These are phyloP conservation scores for Meyerozyma carpophila DNA, from an alignment of 1,139 yeast species.

Conservation along the genomic window DNA sequence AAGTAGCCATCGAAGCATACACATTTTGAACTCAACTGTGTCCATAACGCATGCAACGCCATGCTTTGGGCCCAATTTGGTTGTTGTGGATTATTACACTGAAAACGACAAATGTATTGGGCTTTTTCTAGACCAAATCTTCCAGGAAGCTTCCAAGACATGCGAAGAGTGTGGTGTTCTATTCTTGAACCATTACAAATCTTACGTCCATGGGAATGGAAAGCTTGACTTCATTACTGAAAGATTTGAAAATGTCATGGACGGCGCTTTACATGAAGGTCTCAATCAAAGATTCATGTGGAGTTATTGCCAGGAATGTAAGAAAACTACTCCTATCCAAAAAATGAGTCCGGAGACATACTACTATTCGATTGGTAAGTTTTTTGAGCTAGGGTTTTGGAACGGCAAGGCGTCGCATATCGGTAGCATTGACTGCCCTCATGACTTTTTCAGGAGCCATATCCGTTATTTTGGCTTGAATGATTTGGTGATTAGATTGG, in stretches of 20 bases:
- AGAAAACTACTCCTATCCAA: conserved; percentile 67
- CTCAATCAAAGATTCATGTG: conserved; percentile 65
- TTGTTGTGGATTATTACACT: conserved; percentile 81
- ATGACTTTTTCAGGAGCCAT: conserved; percentile 76
- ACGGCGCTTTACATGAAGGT: conserved; percentile 49
- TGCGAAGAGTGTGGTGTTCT: conserved; percentile 83
- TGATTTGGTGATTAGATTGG: conserved; percentile 74
- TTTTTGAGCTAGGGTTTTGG: conserved; percentile 82
- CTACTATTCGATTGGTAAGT: conserved; percentile 90
- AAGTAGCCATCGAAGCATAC: conserved; percentile 65
- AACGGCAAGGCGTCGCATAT: conserved; percentile 36
- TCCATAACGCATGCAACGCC: conserved; percentile 86
- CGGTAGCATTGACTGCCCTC: conserved; percentile 54
- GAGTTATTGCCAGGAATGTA: conserved; percentile 86
- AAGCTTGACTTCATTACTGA: conserved; percentile 76
- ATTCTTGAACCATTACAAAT: conserved; percentile 70
- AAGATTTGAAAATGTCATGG: conserved; percentile 46
- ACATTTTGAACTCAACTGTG: conserved; percentile 75
- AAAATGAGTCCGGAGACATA: conserved; percentile 89
- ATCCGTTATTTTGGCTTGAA: conserved; percentile 80
- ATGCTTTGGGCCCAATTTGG: conserved; percentile 82
- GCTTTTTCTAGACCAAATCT: conserved; percentile 76
- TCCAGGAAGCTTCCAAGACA: conserved; percentile 56
- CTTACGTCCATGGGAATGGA: conserved; percentile 86
- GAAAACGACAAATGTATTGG: conserved; percentile 91